Conservation (phyloP, 2,329 filamentous ascomycete species). For the Scedosporium apiospermum region DNA sequence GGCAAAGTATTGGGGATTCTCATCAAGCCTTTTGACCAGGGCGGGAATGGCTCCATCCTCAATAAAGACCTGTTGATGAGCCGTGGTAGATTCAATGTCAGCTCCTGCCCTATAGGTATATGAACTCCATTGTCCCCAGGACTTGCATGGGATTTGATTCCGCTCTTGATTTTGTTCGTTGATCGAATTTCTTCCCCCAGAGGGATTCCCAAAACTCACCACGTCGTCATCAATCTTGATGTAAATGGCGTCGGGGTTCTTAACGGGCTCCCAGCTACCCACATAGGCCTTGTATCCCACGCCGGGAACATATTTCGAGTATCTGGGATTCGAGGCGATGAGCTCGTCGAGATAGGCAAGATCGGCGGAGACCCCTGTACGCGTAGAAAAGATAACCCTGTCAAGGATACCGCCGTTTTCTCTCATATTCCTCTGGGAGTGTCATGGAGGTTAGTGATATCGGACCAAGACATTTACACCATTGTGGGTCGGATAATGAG, state of each 20-base stretch:
- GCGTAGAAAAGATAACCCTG: slow-evolving; percentile 33
- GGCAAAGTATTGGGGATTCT: slow-evolving; percentile 38
- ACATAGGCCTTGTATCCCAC: background rate
- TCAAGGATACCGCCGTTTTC: slow-evolving; percentile 34
- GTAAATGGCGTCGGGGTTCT: slow-evolving; percentile 25
- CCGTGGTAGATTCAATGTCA: background rate
- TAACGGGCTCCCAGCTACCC: slow-evolving; percentile 4
- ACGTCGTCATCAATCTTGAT: slow-evolving; percentile 28
- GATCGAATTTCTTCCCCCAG: background rate
- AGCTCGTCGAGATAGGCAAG: slow-evolving; percentile 29
- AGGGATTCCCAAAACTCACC: slow-evolving; percentile 17
- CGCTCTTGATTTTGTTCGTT: background rate
- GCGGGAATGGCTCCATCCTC: slow-evolving; percentile 36
- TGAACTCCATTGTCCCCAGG: no score
- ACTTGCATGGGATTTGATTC: no score
- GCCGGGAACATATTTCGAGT: slow-evolving; percentile 27
- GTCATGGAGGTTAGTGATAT: background rate
- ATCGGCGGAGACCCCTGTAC: slow-evolving; percentile 27
- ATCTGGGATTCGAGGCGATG: slow-evolving; percentile 23
- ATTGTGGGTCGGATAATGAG: no score
- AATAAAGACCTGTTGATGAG: slow-evolving; percentile 21
- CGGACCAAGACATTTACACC: no score
- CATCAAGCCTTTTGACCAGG: slow-evolving; percentile 40
- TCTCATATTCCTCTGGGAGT: slow-evolving; percentile 28
- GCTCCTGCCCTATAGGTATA: no score